phyloP scores from a whole-genome alignment of 2,329 filamentous ascomycete species.

The Alternaria sp. region DNA sequence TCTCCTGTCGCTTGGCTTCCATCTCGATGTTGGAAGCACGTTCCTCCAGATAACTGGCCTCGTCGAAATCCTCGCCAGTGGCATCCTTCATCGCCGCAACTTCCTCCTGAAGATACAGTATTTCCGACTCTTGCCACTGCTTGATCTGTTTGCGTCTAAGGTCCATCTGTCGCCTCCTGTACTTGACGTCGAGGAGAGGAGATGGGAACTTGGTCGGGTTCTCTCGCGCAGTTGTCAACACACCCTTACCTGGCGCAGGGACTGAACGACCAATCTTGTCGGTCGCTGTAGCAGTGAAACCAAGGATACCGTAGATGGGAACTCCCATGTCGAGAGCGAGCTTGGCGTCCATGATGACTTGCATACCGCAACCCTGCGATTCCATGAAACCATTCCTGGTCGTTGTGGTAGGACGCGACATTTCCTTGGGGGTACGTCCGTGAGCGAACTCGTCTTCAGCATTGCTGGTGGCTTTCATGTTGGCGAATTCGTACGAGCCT shows the following conservation, averaged over 20 bases:
- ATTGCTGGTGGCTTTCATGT: slow-evolving; percentile 99
- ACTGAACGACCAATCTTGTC: slow-evolving; percentile 99
- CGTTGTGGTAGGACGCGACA: slow-evolving; percentile 97
- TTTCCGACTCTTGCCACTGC: slow-evolving; percentile 94
- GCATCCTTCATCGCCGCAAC: slow-evolving; percentile 80
- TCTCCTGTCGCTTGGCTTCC: slow-evolving; percentile 88
- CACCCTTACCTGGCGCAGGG: slow-evolving; percentile 94
- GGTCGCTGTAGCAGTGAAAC: slow-evolving; percentile 91
- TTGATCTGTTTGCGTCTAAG: slow-evolving; percentile 93
- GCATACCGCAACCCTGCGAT: slow-evolving; percentile 97
- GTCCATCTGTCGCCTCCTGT: slow-evolving; percentile 93
- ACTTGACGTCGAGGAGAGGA: slow-evolving; percentile 95
- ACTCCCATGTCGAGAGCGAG: slow-evolving; percentile 98
- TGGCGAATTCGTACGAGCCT: slow-evolving; percentile 98
- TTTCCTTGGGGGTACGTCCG: slow-evolving; percentile 92
- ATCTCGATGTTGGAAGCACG: slow-evolving; percentile 85
- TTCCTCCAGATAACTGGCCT: slow-evolving; percentile 84
- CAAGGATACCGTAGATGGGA: slow-evolving; percentile 93
- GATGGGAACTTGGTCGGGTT: slow-evolving; percentile 91
- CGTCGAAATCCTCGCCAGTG: slow-evolving; percentile 75
- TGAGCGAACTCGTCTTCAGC: slow-evolving; percentile 95
- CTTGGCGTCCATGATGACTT: slow-evolving; percentile 97
- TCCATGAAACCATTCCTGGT: slow-evolving; percentile 99
- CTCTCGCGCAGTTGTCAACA: slow-evolving; percentile 94
- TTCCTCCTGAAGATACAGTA: slow-evolving; percentile 92